Evolutionary conservation across 345 rosid species (phyloP), one percentile per base, ranked within the genome.

Genomic region (Melastoma malabathricum): DNA sequence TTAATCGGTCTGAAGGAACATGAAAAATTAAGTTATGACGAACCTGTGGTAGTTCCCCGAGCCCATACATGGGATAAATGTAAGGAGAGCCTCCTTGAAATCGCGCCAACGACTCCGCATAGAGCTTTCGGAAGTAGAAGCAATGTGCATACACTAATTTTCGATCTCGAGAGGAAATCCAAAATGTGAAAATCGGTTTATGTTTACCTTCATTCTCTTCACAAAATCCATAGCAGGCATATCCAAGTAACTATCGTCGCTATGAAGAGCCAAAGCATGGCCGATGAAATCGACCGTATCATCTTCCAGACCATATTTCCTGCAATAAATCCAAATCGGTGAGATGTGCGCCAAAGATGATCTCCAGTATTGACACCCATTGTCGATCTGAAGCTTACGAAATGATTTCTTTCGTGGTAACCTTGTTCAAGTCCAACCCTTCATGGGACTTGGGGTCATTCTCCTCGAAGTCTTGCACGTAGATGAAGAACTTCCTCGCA

Each of bases 31-130:
- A 34, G 12, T 34, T 34, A 34, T 12, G 19, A 54, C 56, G 47
- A 59, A 92, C 98, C 95, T 84, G 95, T 47, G 96, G 95, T 56
- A 92, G 56, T 69, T 92, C 95, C 66, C 95, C 98, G 1, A 92
- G 75, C 51, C 96, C 96, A 51, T 92, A 84, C 31, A 87, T 45
- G 15, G 95, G 98, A 65, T 92, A 92, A 18, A 87, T 84, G 50
- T 84, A 84, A 46, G 96, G 98, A 43, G 96, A 87, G 55, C 89
- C 95, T 65, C 86, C 93, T 72, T 81, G 94, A 66, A 92, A 92
- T 20, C 95, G 90, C 8, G 93, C 84, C 69, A 92, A 66, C 12
- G 96, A 92, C 64, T 87, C 93, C 43, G 88, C 95, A 63, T 92
- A 90, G 48, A 86, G 89, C 95, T 90, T 57, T 29, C 25, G 18